Evolutionary conservation across 1,139 yeast genomes (phyloP), one percentile per base, ranked within the genome.

Genomic region (Protomyces arabidopsidicola): DNA sequence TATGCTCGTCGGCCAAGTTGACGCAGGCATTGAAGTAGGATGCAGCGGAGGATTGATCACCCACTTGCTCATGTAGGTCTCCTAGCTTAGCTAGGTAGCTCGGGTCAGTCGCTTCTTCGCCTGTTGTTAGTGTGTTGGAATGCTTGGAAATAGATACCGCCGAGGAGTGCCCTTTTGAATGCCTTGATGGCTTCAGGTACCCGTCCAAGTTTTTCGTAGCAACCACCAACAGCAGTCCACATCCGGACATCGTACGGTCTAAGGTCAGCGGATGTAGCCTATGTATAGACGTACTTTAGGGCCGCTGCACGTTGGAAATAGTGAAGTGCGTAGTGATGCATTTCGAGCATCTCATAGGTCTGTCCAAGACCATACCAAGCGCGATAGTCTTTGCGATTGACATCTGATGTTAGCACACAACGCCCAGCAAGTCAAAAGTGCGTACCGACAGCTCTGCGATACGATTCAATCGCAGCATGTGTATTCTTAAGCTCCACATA

Each of bases 291-390:
- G n/a, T 53, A 69, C 68, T 88, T 91, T 67, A 95, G 79, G 24
- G 89, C 83, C 50, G 97, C 88, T 0, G 98, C 97, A 58, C 89
- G 80, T 75, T 93, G 97, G 73, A 90, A 95, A 73, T 95, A 93
- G 74, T 90, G 91, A 50, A 91, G 78, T 0, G 98, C 93, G 72
- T 91, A 95, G 69, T 90, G 79, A 73, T 89, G 95, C 97, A 91
- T 91, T 70, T 93, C 98, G 66, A 93, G 78, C 18, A 95, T 96
- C 74, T 95, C 98, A 73, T 95, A 95, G 0, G 98, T 98, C 75
- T 93, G 98, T 0, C 98, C 99, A 63, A 95, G 78, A 0, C 98
- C 98, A 75, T 93, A 93, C 99, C 98, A 95, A 0, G 98, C 98
- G 62, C 97, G 80, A 74, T 88, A 95, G 74, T 95, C 98, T 71